These are phyloP conservation scores for Dothideomycetes sp. DNA, from an alignment of 2,329 filamentous ascomycete genomes.

Conservation along the genomic window DNA sequence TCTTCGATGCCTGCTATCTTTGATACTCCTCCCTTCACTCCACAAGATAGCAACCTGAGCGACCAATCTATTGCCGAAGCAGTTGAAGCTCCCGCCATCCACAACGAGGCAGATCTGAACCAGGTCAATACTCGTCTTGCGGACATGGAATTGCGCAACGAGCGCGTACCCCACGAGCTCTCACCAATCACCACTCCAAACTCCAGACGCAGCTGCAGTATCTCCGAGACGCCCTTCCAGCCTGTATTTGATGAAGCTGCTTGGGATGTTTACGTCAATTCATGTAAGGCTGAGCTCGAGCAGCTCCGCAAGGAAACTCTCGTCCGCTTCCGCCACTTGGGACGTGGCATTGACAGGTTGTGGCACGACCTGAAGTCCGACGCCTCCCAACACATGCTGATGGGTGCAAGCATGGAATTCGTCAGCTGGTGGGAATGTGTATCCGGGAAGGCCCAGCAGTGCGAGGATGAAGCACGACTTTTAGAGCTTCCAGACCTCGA, in stretches of 20 bases:
- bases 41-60: conserved; percentile 14
- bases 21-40: conserved; percentile 22
- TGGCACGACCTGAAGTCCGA: conserved; percentile 12
- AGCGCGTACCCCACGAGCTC: neutral
- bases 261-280: conserved; percentile 19
- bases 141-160: too few species aligned
- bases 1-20: conserved; percentile 3
- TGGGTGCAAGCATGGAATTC: conserved; percentile 21
- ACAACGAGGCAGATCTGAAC: conserved; percentile 10
- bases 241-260: conserved; percentile 17
- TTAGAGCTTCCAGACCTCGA: conserved; percentile 10
- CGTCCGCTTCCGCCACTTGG: conserved; percentile 30
- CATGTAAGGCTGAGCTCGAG: conserved; percentile 19
- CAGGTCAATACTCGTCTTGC: conserved; percentile 13
- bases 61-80: conserved; percentile 11
- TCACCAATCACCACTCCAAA: conserved; percentile 2
- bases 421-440: conserved; percentile 28
- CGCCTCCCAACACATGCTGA: conserved; percentile 1
- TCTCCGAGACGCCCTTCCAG: neutral
- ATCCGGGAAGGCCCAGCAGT: conserved; percentile 21
- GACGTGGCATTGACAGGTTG: conserved; percentile 16
- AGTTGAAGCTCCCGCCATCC: conserved; percentile 4
- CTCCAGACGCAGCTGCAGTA: conserved; percentile 1
- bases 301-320: conserved; percentile 29
- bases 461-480: conserved; percentile 15